Base-by-base conservation (phyloP, 2,329 filamentous ascomycete genomes). In the Aplosporella prunicola region DNA sequence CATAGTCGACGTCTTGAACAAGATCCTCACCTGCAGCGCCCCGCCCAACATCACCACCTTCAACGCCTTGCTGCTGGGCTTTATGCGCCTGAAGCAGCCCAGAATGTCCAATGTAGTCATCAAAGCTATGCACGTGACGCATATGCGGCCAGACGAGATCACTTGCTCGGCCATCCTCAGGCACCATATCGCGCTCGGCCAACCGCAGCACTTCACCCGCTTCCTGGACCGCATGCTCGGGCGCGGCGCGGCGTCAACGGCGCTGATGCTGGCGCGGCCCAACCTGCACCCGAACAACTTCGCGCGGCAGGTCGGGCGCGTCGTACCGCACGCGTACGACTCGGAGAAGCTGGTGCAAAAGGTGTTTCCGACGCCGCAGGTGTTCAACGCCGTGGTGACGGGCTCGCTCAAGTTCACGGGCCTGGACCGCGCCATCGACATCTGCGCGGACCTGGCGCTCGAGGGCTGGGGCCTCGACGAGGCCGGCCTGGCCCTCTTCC, bases 51-150 rank as follows among this genome's bases (percentile, higher is more conserved):
- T 82, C 23, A 67, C 76, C 45, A 85, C 78, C 3, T 85, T 78
- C 61, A 87, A 87, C 51, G 69, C 71, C 9, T 66, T 91, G 17
- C 69, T 89, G 3, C 55, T 72, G n/a, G 72, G 74, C n/a, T 76
- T 89, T 34, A 47, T 44, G 32, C 46, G 49, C 22, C 56, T 51
- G 47, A 41, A 48, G 25, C 47, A 45, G n/a, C 42, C 40, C 9
- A 35, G 44, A 1, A 35, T 61, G 25, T 45, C 51, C n/a, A 45
- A 55, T 22, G 26, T 43, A 23, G 48, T 61, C 15, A 55, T 62
- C 16, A 29, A 48, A 2, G 47, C 51, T 3, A 45, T 62, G 11
- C 48, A 62, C 5, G 46, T 45, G 15, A 57, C 57, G 24, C 57
- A 63, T 23, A 56, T 66, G 9, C 58, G 67, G 1, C 60, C 62